Evolutionary conservation across 2,329 filamentous ascomycete species (phyloP).

Genomic region (Pyrenochaeta sp.): DNA sequence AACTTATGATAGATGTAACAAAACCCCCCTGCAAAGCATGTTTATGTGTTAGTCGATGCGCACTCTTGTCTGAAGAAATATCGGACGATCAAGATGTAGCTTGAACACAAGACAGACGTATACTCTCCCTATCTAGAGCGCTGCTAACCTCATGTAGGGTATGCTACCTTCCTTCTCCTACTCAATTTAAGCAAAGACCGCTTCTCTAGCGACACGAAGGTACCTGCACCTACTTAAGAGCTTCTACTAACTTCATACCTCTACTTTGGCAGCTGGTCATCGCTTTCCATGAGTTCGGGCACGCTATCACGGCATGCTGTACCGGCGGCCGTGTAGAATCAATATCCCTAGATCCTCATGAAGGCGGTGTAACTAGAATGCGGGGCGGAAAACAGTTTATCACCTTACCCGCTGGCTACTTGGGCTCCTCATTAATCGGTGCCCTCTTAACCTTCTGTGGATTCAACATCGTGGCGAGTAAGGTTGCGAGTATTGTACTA

Average conservation of each 20-base stretch:
- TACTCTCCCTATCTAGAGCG: not conserved
- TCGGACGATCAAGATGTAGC: not conserved
- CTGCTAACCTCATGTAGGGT: not conserved
- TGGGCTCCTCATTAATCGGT: constrained; percentile 79
- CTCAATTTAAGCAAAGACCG: not conserved
- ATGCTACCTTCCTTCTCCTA: not conserved
- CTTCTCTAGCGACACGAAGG: not conserved
- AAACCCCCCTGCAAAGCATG: not conserved
- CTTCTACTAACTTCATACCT: not conserved
- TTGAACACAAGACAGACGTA: not conserved
- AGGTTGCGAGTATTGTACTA: constrained; percentile 77
- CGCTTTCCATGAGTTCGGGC: constrained; percentile 81
- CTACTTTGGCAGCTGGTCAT: constrained; percentile 64
- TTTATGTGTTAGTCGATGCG: not conserved
- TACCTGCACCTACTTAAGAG: not conserved
- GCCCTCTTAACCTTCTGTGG: constrained; percentile 80
- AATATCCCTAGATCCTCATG: constrained; percentile 76
- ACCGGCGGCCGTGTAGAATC: constrained; percentile 78
- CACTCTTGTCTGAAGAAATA: not conserved
- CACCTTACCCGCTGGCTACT: constrained; percentile 79
- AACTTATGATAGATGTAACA: not conserved
- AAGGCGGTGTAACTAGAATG: constrained; percentile 83
- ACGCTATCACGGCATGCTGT: constrained; percentile 75
- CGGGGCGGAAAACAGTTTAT: constrained; percentile 73
- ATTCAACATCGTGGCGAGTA: constrained; percentile 82